Evolutionary conservation across 306 rosid species (phyloP).

Genomic region (Sicyos baderoa): DNA sequence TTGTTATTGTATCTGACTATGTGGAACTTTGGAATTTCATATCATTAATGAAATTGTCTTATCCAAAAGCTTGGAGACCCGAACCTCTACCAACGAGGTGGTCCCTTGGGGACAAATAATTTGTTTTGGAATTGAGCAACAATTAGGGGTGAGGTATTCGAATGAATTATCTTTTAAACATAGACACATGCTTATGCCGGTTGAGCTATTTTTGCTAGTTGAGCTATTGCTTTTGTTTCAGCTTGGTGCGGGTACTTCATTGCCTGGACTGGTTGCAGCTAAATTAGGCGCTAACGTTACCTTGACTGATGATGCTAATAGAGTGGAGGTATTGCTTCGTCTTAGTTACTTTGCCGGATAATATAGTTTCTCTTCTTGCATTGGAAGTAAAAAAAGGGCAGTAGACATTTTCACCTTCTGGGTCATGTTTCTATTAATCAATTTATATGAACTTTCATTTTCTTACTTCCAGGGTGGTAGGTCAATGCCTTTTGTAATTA

Average conservation of each 20-base stretch:
- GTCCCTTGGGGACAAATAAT: no score
- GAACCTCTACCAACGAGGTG: no score
- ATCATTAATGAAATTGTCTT: no score
- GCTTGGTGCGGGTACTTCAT: constrained; percentile 84
- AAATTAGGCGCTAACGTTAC: constrained; percentile 66
- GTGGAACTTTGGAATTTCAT: no score
- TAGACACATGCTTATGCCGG: no score
- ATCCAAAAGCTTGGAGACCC: no score
- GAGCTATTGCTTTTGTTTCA: constrained; percentile 15
- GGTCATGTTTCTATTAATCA: not conserved
- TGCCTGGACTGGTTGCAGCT: constrained; percentile 80
- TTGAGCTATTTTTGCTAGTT: no score
- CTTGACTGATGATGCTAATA: constrained; percentile 49
- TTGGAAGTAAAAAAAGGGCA: not conserved
- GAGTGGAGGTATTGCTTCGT: constrained; percentile 41
- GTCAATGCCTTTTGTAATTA: not conserved
- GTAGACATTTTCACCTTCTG: not conserved
- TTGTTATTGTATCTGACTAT: no score
- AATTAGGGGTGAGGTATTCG: no score
- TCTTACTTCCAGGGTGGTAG: not conserved
- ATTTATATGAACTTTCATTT: not conserved
- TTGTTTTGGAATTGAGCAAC: no score
- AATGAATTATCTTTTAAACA: no score
- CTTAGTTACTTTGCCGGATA: not conserved
- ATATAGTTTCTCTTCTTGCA: not conserved